A percentile compares a stretch with the other conserved stretches of the same genome.
Conservation (phyloP, 1,284 basidiomycete genomes). For the Rhodotorula mucilaginosa region DNA sequence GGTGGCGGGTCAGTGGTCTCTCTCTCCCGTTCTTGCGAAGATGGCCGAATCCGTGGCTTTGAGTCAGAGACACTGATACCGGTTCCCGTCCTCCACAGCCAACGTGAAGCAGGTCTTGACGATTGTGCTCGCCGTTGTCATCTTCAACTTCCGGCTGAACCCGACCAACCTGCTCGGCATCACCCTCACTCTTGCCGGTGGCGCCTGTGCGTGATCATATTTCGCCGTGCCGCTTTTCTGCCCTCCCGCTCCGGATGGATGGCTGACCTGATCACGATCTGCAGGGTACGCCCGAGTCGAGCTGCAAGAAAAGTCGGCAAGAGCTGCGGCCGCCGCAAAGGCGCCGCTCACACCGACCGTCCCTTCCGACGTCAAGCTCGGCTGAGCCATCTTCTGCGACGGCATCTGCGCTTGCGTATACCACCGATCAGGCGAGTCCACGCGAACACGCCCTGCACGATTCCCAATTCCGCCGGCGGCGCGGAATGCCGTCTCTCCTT, state of each 20-base stretch:
- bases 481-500: not conserved
- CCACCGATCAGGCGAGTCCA: not conserved
- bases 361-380: not conserved
- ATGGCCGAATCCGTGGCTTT: not conserved
- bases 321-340: slow-evolving; percentile 13
- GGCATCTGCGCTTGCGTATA: not conserved
- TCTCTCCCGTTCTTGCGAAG: not conserved
- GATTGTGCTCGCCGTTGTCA: slow-evolving; percentile 73
- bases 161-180: slow-evolving; percentile 76
- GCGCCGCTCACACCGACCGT: not conserved
- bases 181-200: slow-evolving; percentile 72
- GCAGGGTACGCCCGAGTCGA: slow-evolving; percentile 41
- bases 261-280: not conserved
- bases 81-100: slow-evolving; percentile 52
- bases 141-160: slow-evolving; percentile 79
- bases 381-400: not conserved
- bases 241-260: too few relatives aligned
- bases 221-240: not conserved
- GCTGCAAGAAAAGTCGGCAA: slow-evolving; percentile 33
- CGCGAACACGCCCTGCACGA: too few relatives aligned
- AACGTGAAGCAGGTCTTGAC: slow-evolving; percentile 94
- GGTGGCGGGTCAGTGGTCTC: slow-evolving; percentile 66
- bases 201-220: slow-evolving; percentile 54
- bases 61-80: not conserved
- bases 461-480: not conserved